A percentile compares a stretch with the other conserved stretches of the same genome.
These are phyloP conservation scores for Zymoseptoria brevis DNA, from an alignment of 2,329 filamentous ascomycete genomes.

Conservation along the genomic window DNA sequence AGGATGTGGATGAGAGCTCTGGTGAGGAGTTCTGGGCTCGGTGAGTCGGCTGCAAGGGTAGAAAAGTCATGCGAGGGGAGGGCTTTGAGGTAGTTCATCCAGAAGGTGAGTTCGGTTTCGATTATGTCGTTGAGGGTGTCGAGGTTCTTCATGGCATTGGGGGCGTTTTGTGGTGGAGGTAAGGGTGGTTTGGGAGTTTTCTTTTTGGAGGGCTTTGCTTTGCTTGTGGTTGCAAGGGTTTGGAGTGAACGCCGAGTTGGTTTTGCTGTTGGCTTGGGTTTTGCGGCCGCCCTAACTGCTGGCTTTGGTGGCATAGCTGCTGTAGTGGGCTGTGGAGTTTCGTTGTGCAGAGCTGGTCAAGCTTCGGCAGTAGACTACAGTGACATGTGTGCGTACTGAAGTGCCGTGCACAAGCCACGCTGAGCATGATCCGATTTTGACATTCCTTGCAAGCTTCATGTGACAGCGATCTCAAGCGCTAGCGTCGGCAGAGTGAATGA, in stretches of 20 bases:
- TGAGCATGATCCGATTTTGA: neutral
- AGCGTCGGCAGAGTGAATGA: neutral
- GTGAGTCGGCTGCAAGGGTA: neutral
- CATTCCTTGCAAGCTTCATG: neutral
- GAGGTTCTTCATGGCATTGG: neutral
- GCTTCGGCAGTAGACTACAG: neutral
- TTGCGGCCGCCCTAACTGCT: neutral
- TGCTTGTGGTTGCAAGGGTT: neutral
- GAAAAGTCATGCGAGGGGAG: neutral
- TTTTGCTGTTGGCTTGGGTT: neutral
- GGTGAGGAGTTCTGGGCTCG: neutral
- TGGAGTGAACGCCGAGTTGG: neutral
- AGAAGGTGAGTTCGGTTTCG: slow-evolving; percentile 6
- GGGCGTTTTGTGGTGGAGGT: neutral
- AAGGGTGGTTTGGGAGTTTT: neutral
- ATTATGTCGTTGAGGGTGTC: slow-evolving; percentile 3
- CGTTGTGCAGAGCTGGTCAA: neutral
- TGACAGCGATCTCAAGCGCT: neutral
- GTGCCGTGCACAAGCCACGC: neutral
- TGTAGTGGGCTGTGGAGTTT: neutral
- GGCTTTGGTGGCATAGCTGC: neutral
- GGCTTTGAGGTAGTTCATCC: slow-evolving; percentile 7
- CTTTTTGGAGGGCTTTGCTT: neutral
- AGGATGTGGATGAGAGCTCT: slow-evolving; percentile 7
- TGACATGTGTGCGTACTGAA: neutral